Evolutionary conservation across 2,329 filamentous ascomycete species (phyloP).

Genomic region (Ophiostoma pallidulum): DNA sequence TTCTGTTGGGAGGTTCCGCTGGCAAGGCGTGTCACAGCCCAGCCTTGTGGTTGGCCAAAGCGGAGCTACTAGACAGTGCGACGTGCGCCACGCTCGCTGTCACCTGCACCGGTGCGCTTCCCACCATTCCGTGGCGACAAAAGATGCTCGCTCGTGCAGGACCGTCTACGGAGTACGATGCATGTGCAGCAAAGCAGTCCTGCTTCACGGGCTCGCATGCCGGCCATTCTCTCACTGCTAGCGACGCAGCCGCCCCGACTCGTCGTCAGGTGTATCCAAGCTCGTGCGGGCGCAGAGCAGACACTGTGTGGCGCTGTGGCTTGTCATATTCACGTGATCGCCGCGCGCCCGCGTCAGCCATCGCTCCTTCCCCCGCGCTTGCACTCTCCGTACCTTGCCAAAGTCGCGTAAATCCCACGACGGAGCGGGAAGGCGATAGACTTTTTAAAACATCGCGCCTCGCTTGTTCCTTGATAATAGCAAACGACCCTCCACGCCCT

Average conservation of each 20-base stretch:
- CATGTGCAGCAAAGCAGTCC: no score
- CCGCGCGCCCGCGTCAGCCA: slow-evolving; percentile 8
- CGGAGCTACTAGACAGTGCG: neutral
- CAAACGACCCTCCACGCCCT: neutral
- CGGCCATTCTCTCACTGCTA: no score
- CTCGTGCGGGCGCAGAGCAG: no score
- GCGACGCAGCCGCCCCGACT: no score
- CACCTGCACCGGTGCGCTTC: slow-evolving; percentile 2
- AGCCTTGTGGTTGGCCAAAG: slow-evolving; percentile 15
- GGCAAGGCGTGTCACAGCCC: slow-evolving; percentile 11
- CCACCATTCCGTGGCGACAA: no score
- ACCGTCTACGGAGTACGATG: no score
- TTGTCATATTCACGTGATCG: slow-evolving; percentile 8
- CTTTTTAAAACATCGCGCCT: neutral
- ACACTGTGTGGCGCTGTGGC: neutral
- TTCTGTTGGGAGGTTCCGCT: slow-evolving; percentile 10
- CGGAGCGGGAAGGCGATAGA: slow-evolving; percentile 2
- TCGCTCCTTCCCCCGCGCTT: slow-evolving; percentile 7
- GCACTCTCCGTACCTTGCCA: slow-evolving; percentile 7
- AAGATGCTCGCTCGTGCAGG: no score
- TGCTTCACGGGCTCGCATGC: no score
- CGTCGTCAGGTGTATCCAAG: no score
- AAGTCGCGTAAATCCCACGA: slow-evolving; percentile 13
- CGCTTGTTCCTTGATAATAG: no score
- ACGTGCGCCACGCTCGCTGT: neutral